Evolutionary conservation across 371 early-diverging fungal species (phyloP).

Genomic region (Mortierella sp.): DNA sequence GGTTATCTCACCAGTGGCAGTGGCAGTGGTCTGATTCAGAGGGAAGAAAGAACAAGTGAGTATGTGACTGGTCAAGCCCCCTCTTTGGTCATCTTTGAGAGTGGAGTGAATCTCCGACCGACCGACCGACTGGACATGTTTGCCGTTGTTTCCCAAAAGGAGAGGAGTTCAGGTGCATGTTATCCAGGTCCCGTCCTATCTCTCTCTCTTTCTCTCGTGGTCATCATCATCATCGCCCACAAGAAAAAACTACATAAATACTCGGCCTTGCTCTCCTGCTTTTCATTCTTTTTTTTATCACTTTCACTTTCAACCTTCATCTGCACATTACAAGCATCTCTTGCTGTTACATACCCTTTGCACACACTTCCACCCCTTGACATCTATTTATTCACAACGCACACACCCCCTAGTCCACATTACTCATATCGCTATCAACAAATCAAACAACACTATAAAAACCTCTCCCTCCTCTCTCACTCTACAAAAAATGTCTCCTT

Average conservation of each 20-base stretch:
- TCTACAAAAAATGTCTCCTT: conserved; percentile 40
- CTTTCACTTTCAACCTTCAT: background rate
- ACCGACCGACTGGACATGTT: background rate
- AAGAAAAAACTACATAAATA: background rate
- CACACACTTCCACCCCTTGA: background rate
- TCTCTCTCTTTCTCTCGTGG: background rate
- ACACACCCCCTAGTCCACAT: background rate
- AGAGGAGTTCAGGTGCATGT: background rate
- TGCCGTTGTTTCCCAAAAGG: background rate
- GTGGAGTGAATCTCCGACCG: background rate
- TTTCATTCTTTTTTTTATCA: background rate
- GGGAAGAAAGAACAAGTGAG: background rate
- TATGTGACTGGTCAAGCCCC: background rate
- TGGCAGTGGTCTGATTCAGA: background rate
- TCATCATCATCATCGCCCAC: conserved; percentile 3
- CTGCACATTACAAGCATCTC: background rate
- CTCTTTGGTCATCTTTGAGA: background rate
- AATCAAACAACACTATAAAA: conserved; percentile 4
- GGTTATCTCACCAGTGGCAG: background rate
- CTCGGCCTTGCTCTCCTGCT: background rate
- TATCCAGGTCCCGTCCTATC: background rate
- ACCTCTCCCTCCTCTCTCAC: background rate
- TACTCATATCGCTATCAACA: background rate
- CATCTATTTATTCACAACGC: background rate
- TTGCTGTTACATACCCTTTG: conserved; percentile 3